These are phyloP conservation scores for Peltaster fructicola DNA, from an alignment of 2,329 filamentous ascomycete species.

Conservation along the genomic window DNA sequence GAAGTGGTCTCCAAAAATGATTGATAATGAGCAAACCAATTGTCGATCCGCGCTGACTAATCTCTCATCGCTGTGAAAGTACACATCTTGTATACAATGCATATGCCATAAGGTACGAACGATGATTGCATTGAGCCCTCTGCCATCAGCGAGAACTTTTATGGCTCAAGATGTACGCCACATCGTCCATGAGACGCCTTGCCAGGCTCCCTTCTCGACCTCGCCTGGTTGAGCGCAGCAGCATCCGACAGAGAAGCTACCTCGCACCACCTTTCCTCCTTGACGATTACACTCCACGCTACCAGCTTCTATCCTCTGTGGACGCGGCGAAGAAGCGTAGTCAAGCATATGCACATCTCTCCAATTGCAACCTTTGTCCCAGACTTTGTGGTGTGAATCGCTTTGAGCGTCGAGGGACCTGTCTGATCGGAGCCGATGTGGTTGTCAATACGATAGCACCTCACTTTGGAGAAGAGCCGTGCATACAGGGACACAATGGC, in stretches of 20 bases:
- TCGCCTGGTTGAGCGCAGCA: constrained; percentile 1
- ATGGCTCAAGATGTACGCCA: too few species aligned
- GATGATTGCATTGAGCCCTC: too few species aligned
- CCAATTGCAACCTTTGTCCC: constrained; percentile 68
- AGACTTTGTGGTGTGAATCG: constrained; percentile 62
- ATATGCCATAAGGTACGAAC: too few species aligned
- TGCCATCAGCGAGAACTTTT: too few species aligned
- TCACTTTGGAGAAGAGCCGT: constrained; percentile 72
- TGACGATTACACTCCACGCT: constrained; percentile 54
- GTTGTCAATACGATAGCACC: constrained; percentile 75
- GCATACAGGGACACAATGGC: constrained; percentile 65
- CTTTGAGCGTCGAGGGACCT: constrained; percentile 62
- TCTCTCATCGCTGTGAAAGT: too few species aligned
- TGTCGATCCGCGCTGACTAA: too few species aligned
- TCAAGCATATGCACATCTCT: constrained; percentile 54
- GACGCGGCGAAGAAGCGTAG: constrained; percentile 59
- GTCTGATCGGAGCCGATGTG: constrained; percentile 54
- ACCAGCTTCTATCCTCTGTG: constrained; percentile 47
- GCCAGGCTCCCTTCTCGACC: background rate
- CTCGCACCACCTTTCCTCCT: constrained; percentile 52
- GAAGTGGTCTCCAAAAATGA: background rate
- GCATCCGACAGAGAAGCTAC: constrained; percentile 7
- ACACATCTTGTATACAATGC: too few species aligned
- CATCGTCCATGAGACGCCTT: too few species aligned
- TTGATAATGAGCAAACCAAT: too few species aligned